Evolutionary conservation across 2,329 filamentous ascomycete species (phyloP).

Genomic region (Verticillium alfalfae): DNA sequence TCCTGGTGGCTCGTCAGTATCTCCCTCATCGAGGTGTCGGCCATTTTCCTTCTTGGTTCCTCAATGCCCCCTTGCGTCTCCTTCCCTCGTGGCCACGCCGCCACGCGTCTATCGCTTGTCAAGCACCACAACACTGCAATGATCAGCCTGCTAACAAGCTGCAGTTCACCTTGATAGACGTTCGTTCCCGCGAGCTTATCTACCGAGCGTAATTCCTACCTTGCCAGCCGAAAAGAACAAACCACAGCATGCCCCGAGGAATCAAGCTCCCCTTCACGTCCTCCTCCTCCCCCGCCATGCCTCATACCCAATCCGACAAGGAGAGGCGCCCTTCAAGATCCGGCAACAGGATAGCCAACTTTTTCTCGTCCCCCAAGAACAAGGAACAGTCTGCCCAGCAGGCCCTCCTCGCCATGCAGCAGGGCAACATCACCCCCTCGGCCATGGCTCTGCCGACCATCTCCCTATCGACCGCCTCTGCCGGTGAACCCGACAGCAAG

Average conservation of each 20-base stretch:
- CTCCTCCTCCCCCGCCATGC: slow-evolving; percentile 36
- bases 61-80: neutral
- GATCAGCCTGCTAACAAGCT: slow-evolving; percentile 4
- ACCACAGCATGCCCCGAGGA: slow-evolving; percentile 48
- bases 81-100: neutral
- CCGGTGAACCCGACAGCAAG: slow-evolving; percentile 60
- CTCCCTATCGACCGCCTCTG: slow-evolving; percentile 80
- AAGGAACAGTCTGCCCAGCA: slow-evolving; percentile 49
- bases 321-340: slow-evolving; percentile 49
- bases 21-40: neutral
- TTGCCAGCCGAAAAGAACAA: slow-evolving; percentile 14
- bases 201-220: slow-evolving; percentile 14
- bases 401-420: slow-evolving; percentile 54
- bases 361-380: slow-evolving; percentile 77
- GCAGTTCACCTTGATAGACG: slow-evolving; percentile 7
- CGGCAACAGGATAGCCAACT: slow-evolving; percentile 70
- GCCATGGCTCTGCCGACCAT: slow-evolving; percentile 82
- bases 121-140: neutral
- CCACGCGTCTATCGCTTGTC: neutral
- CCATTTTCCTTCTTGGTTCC: neutral
- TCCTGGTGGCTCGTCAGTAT: neutral
- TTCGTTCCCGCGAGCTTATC: neutral
- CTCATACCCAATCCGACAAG: slow-evolving; percentile 41
- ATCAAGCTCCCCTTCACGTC: slow-evolving; percentile 51
- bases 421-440: slow-evolving; percentile 59